Evolutionary conservation across 2,329 filamentous ascomycete species (phyloP).

Genomic region (Fusarium mangiferae): DNA sequence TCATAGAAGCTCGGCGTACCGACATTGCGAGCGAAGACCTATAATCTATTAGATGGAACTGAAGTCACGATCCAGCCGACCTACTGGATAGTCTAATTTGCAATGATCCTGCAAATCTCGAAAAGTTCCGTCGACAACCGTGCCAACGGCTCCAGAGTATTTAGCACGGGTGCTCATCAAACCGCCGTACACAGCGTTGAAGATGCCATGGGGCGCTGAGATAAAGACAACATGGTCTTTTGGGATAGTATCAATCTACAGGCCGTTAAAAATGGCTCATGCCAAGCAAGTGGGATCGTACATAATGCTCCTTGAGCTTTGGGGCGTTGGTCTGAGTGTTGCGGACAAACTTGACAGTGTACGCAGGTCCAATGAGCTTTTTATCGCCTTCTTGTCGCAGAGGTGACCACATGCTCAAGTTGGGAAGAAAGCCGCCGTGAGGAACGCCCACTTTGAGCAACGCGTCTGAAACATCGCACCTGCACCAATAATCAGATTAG

Average conservation of each 20-base stretch:
- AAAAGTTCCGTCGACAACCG: slow-evolving; percentile 17
- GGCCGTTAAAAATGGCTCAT: rapidly evolving
- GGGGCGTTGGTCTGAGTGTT: not conserved
- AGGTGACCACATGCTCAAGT: not conserved
- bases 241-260: not conserved
- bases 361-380: not conserved
- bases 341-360: not conserved
- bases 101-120: slow-evolving; percentile 33
- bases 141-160: slow-evolving; percentile 4
- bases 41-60: rapidly evolving
- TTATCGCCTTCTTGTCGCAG: not conserved
- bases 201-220: slow-evolving; percentile 3
- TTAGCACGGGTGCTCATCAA: slow-evolving; percentile 26
- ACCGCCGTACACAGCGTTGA: slow-evolving; percentile 29
- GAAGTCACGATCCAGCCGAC: rapidly evolving
- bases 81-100: slow-evolving; percentile 12
- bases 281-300: not conserved
- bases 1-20: slow-evolving; percentile 11
- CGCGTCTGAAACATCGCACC: not conserved
- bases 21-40: slow-evolving; percentile 14
- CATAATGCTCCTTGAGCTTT: not conserved
- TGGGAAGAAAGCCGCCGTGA: not conserved
- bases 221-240: slow-evolving; percentile 20
- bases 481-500: not conserved
- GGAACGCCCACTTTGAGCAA: not conserved